Conservation (phyloP, 1,284 basidiomycete genomes). For the Heterobasidion annosum region DNA sequence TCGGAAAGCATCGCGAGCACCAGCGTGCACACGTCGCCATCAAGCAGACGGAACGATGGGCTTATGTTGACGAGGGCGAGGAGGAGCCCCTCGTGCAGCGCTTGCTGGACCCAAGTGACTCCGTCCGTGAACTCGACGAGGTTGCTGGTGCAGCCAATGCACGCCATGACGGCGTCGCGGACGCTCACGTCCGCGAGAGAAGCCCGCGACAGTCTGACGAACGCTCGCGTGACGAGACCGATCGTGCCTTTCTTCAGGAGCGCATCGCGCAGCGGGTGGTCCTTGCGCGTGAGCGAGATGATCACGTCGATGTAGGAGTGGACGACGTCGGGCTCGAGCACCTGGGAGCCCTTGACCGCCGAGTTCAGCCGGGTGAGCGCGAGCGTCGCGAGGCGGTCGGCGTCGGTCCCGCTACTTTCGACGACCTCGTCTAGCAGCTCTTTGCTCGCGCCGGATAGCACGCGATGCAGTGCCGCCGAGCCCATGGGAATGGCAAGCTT, state of each 20-base stretch:
- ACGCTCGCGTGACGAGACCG: conserved; percentile 19
- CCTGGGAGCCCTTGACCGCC: conserved; percentile 11
- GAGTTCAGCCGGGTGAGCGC: conserved; percentile 18
- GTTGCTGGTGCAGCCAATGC: conserved; percentile 24
- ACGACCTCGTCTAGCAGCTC: conserved; percentile 21
- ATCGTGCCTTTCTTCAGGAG: conserved; percentile 24
- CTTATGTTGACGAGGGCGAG: conserved; percentile 21
- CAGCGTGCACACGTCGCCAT: conserved; percentile 21
- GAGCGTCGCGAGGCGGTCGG: conserved; percentile 20
- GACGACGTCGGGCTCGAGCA: conserved; percentile 6
- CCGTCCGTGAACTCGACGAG: conserved; percentile 28
- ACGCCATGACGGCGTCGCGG: conserved; percentile 20
- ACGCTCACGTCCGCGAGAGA: conserved; percentile 12
- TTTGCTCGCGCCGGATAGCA: conserved; percentile 16
- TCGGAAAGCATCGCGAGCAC: conserved; percentile 18
- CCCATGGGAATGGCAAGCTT: conserved; percentile 17
- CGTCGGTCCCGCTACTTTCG: conserved; percentile 14
- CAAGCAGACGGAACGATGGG: conserved; percentile 17
- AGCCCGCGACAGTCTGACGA: conserved; percentile 17
- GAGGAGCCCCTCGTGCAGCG: conserved; percentile 24
- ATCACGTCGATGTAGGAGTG: conserved; percentile 23
- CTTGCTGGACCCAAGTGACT: conserved; percentile 26
- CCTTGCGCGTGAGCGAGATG: conserved; percentile 19
- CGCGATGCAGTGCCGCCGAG: conserved; percentile 22
- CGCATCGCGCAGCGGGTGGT: conserved; percentile 22